A percentile compares a stretch with the other conserved stretches of the same genome.
Conservation (phyloP, 306 rosid genomes). For the Cucurbita maxima region DNA sequence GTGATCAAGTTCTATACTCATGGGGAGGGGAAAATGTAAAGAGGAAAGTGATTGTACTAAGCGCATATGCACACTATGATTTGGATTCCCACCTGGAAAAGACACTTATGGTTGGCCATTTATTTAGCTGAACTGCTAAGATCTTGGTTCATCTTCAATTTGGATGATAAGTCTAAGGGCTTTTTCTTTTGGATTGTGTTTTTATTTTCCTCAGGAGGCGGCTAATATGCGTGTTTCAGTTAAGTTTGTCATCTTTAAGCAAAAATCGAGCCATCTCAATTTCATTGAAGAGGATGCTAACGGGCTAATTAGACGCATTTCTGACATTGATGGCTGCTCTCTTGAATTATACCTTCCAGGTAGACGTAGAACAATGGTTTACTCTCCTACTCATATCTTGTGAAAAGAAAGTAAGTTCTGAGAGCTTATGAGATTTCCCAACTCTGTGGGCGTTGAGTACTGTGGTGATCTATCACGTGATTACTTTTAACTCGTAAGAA, state of each 20-base stretch:
- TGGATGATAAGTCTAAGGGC: neutral
- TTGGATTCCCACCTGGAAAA: conserved; percentile 35
- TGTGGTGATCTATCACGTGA: neutral
- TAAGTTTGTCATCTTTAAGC: conserved; percentile 56
- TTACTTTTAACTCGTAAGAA: neutral
- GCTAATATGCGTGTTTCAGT: conserved; percentile 56
- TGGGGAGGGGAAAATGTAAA: conserved; percentile 63
- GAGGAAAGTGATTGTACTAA: conserved; percentile 48
- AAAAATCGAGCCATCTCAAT: conserved; percentile 41
- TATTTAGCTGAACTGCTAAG: neutral
- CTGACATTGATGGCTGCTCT: conserved; percentile 59
- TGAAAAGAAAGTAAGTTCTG: neutral
- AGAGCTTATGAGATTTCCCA: neutral
- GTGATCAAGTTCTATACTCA: conserved; percentile 49
- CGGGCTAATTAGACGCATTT: conserved; percentile 31
- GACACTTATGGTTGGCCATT: conserved; percentile 36
- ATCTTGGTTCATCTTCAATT: neutral
- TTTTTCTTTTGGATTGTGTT: neutral
- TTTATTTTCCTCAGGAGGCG: conserved; percentile 31
- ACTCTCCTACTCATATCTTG: neutral
- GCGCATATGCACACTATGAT: conserved; percentile 39
- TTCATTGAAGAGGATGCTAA: conserved; percentile 28
- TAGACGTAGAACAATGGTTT: conserved; percentile 20
- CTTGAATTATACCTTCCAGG: conserved; percentile 50
- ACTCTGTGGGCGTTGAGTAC: neutral